These are phyloP conservation scores for Bruguiera parviflora DNA, from an alignment of 345 rosid genomes.

Conservation along the genomic window DNA sequence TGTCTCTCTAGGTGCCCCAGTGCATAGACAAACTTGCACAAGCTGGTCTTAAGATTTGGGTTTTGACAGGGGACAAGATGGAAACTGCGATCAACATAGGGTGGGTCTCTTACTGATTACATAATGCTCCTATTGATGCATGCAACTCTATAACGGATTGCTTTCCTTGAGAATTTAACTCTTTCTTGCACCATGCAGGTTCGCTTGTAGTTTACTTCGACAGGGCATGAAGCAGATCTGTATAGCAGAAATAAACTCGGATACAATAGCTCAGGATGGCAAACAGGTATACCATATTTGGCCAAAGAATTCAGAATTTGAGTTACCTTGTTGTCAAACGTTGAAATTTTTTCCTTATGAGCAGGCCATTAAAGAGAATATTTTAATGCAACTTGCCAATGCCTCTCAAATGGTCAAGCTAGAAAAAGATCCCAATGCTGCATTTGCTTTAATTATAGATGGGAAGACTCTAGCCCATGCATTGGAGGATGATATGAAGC, in stretches of 20 bases:
- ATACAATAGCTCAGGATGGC: conserved; percentile 46
- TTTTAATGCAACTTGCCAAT: conserved; percentile 48
- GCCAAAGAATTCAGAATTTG: conserved; percentile 11
- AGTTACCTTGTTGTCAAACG: conserved; percentile 27
- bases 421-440: conserved; percentile 35
- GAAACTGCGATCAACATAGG: conserved; percentile 88
- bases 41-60: conserved; percentile 84
- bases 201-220: conserved; percentile 69
- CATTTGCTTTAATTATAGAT: conserved; percentile 70
- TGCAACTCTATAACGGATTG: neutral
- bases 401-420: conserved; percentile 46
- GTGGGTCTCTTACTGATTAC: conserved; percentile 27
- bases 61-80: conserved; percentile 80
- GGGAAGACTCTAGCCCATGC: conserved; percentile 66
- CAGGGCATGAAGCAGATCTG: conserved; percentile 72
- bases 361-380: conserved; percentile 54
- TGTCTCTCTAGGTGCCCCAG: conserved; percentile 58
- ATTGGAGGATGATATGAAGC: conserved; percentile 52
- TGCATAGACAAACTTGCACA: conserved; percentile 91
- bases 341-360: conserved; percentile 21
- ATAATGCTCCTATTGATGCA: conserved; percentile 15
- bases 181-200: conserved; percentile 46
- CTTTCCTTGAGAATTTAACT: conserved; percentile 13
- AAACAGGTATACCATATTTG: conserved; percentile 43
- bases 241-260: conserved; percentile 45